phyloP scores from a whole-genome alignment of 2,329 filamentous ascomycete species.

The Herpotrichia juniperi region DNA sequence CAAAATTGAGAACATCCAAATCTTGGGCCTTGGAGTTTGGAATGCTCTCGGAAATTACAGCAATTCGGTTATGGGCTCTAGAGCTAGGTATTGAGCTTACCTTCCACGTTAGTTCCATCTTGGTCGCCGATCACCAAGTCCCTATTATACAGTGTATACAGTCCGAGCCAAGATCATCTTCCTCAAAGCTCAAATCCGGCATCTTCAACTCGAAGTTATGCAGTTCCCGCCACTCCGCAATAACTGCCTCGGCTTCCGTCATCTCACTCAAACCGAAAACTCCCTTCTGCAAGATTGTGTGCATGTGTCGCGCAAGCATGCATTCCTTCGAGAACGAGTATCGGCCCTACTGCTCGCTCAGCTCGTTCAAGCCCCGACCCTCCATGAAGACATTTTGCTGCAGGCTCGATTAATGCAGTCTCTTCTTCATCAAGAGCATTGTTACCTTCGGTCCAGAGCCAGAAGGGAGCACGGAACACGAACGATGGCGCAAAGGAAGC shows the following conservation, averaged over 20 bases:
- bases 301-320: conserved; percentile 21
- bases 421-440: conserved; percentile 20
- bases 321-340: conserved; percentile 32
- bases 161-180: too few relatives aligned
- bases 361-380: conserved; percentile 27
- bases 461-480: conserved; percentile 35
- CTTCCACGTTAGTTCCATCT: too few relatives aligned
- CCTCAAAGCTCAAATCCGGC: too few relatives aligned
- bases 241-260: not conserved
- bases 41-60: too few relatives aligned
- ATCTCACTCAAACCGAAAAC: not conserved
- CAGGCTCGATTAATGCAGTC: conserved; percentile 18
- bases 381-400: conserved; percentile 29
- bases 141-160: too few relatives aligned
- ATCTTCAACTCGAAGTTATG: too few relatives aligned
- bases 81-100: too few relatives aligned
- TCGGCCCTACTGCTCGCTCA: too few relatives aligned
- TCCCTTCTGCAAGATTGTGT: conserved; percentile 9
- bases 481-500: conserved; percentile 39
- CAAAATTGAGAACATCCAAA: too few relatives aligned
- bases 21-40: too few relatives aligned
- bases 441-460: conserved; percentile 33
- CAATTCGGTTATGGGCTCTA: too few relatives aligned
- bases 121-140: too few relatives aligned
- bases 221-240: not conserved